A percentile compares a stretch with the other conserved stretches of the same genome.
These are phyloP conservation scores for Plasmopara halstedii DNA, from an alignment of 352 stramenopile genomes.

Conservation along the genomic window DNA sequence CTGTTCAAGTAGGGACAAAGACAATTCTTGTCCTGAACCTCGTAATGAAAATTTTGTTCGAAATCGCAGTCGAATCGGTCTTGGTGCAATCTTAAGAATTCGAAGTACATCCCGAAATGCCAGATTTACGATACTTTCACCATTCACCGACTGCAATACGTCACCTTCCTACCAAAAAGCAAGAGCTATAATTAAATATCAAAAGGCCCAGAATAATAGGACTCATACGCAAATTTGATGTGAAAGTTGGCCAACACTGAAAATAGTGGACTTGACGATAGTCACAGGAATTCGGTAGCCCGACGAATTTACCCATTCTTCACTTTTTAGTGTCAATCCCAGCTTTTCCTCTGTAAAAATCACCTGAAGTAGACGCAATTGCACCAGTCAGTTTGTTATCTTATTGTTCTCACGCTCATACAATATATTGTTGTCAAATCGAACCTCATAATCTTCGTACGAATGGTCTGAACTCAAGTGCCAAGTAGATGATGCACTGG, in stretches of 20 bases:
- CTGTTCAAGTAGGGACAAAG: conserved; percentile 16
- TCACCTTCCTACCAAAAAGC: conserved; percentile 48
- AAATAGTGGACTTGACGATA: conserved; percentile 49
- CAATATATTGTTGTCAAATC: not conserved
- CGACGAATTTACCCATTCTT: conserved; percentile 18
- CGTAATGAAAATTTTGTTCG: conserved; percentile 22
- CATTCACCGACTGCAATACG: conserved; percentile 60
- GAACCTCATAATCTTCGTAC: conserved; percentile 34
- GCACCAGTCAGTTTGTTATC: no score
- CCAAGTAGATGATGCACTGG: conserved; percentile 4
- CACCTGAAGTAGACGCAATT: conserved; percentile 18
- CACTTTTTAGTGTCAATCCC: conserved; percentile 41
- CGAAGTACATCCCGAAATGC: conserved; percentile 59
- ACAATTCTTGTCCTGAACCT: conserved; percentile 7
- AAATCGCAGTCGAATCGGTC: conserved; percentile 63
- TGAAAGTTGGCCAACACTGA: conserved; percentile 37
- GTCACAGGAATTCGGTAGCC: conserved; percentile 26
- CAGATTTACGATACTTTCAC: conserved; percentile 51
- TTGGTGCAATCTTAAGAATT: conserved; percentile 58
- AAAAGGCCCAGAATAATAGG: not conserved
- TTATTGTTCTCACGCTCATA: no score
- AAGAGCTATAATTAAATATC: not conserved
- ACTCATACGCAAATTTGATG: conserved; percentile 40
- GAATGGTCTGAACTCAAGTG: conserved; percentile 17
- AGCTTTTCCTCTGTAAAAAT: conserved; percentile 54